A percentile compares a stretch with the other conserved stretches of the same genome.
phyloP scores from a whole-genome alignment of 306 rosid genomes.

The Quercus glauca region DNA sequence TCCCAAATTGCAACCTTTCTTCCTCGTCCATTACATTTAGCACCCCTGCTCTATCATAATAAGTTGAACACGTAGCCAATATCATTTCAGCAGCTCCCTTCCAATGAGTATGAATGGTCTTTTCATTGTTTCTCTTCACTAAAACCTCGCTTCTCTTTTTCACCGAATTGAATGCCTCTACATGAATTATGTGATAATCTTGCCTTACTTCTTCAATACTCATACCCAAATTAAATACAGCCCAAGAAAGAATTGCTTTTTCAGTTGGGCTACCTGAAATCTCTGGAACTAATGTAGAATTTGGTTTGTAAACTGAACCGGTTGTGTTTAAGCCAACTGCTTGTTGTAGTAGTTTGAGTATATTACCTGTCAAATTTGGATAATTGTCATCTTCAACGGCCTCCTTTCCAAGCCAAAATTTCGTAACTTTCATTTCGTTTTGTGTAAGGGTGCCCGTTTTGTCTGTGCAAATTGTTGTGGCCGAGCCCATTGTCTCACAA shows the following conservation, averaged over 20 bases:
- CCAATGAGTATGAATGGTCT: constrained; percentile 15
- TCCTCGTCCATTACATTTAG: constrained; percentile 6
- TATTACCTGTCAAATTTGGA: background rate
- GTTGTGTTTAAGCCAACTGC: constrained; percentile 24
- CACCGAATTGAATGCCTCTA: constrained; percentile 18
- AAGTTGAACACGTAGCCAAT: constrained; percentile 15
- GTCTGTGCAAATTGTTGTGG: constrained; percentile 26
- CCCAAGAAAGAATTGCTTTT: constrained; percentile 26
- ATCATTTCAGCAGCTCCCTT: constrained; percentile 32
- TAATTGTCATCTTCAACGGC: background rate
- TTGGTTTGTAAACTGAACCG: constrained; percentile 8
- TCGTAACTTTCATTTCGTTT: constrained; percentile 21
- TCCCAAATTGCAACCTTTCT: constrained; percentile 1
- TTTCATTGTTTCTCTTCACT: background rate
- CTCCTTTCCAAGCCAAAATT: constrained; percentile 28
- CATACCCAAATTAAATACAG: constrained; percentile 5
- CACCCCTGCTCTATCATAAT: constrained; percentile 12
- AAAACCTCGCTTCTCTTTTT: constrained; percentile 29
- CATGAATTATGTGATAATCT: constrained; percentile 11
- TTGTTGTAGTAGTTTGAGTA: constrained; percentile 13
- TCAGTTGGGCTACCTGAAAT: constrained; percentile 27
- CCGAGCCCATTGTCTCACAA: constrained; percentile 27
- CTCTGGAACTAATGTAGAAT: constrained; percentile 11
- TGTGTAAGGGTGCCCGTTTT: constrained; percentile 27
- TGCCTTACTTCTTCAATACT: constrained; percentile 20